These are phyloP conservation scores for Graphilbum sp. DNA, from an alignment of 2,329 filamentous ascomycete species.

Conservation along the genomic window DNA sequence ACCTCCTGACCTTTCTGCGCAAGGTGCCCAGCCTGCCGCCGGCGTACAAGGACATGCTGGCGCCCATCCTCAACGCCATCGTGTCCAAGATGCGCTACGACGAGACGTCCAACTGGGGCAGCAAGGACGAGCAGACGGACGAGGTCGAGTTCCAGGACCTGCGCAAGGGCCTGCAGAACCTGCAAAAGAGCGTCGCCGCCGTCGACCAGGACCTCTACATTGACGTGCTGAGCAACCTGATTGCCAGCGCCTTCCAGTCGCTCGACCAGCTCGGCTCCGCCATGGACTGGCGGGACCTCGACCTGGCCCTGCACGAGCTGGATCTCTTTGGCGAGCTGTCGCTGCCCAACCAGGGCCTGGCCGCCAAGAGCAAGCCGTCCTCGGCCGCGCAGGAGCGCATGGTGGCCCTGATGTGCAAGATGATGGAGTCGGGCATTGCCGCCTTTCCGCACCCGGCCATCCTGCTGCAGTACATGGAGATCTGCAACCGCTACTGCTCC, in stretches of 20 bases:
- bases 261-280: constrained; percentile 56
- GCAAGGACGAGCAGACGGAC: constrained; percentile 87
- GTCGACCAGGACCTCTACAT: constrained; percentile 83
- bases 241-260: constrained; percentile 75
- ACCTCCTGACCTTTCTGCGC: constrained; percentile 78
- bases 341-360: constrained; percentile 75
- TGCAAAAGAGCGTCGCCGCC: constrained; percentile 84
- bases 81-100: constrained; percentile 96
- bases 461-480: constrained; percentile 95
- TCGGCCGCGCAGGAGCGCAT: constrained; percentile 66
- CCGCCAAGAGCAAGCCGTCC: constrained; percentile 68
- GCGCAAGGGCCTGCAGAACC: constrained; percentile 70
- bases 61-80: constrained; percentile 79
- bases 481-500: constrained; percentile 80
- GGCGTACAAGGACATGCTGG: constrained; percentile 67
- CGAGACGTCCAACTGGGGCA: constrained; percentile 83
- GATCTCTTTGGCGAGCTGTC: constrained; percentile 88
- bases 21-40: constrained; percentile 59
- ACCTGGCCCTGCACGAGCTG: constrained; percentile 89
- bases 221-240: constrained; percentile 70
- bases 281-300: constrained; percentile 88
- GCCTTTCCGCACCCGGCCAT: constrained; percentile 81
- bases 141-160: constrained; percentile 96
- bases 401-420: constrained; percentile 83
- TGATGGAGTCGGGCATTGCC: constrained; percentile 82